Evolutionary conservation across 805 yeast species (phyloP).

Genomic region (Lachancea sp.): DNA sequence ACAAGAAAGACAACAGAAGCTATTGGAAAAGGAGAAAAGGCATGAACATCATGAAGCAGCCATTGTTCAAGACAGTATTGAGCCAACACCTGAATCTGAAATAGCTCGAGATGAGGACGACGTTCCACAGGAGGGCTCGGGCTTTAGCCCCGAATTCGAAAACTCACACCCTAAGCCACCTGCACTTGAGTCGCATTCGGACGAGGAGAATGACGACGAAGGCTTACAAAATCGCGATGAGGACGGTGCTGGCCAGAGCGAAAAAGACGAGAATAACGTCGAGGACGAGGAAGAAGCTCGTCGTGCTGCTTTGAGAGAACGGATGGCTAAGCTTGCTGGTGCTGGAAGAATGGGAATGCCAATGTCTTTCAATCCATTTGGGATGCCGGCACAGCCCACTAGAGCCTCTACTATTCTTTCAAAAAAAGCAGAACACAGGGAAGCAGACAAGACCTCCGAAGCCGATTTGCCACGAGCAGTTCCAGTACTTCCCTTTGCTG

Average conservation of each 20-base stretch:
- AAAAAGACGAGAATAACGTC: conserved; percentile 16
- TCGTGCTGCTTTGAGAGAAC: conserved; percentile 70
- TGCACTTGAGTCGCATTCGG: not conserved
- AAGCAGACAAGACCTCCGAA: conserved; percentile 6
- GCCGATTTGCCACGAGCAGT: conserved; percentile 34
- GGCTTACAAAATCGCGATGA: not conserved
- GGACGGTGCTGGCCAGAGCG: conserved; percentile 10
- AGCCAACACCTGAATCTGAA: not conserved
- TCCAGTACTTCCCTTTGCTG: conserved; percentile 50
- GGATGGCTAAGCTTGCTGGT: conserved; percentile 95
- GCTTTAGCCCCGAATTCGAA: not conserved
- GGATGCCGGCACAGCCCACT: conserved; percentile 27
- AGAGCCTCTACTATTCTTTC: conserved; percentile 21
- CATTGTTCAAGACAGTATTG: conserved; percentile 1
- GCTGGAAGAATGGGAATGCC: conserved; percentile 62
- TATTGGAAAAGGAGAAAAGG: conserved; percentile 39
- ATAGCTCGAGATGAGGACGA: not conserved
- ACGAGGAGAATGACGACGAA: not conserved
- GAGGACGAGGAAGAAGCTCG: conserved; percentile 55
- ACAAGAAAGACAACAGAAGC: conserved; percentile 49
- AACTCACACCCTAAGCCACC: not conserved
- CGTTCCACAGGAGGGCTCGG: not conserved
- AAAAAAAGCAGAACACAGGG: conserved; percentile 13
- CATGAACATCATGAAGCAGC: conserved; percentile 15
- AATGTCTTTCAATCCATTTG: conserved; percentile 40